Evolutionary conservation across 2,329 filamentous ascomycete species (phyloP).

Genomic region (Phaeosphaeriaceae sp.): DNA sequence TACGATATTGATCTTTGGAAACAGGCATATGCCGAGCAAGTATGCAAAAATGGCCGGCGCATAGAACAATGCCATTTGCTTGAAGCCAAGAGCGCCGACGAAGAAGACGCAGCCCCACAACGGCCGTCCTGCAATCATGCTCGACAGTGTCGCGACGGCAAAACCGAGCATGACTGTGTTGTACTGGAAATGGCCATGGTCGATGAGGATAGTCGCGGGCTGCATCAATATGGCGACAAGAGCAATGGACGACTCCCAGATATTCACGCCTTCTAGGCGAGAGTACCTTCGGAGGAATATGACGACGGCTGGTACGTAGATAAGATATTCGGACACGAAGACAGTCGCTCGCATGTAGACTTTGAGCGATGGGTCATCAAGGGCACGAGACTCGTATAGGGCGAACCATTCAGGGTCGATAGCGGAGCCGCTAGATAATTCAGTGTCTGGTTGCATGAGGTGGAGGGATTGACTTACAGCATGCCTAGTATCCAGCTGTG

Average conservation of each 20-base stretch:
- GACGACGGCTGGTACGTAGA: conserved; percentile 84
- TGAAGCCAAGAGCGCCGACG: conserved; percentile 92
- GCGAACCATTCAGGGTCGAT: conserved; percentile 89
- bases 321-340: conserved; percentile 86
- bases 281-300: conserved; percentile 86
- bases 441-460: conserved; percentile 11
- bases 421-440: conserved; percentile 65
- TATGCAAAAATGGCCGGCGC: conserved; percentile 92
- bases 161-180: conserved; percentile 98
- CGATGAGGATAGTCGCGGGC: conserved; percentile 86
- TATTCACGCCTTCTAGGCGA: conserved; percentile 76
- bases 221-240: conserved; percentile 92
- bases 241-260: conserved; percentile 84
- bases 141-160: conserved; percentile 84
- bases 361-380: conserved; percentile 81
- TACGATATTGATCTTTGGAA: conserved; percentile 71
- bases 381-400: conserved; percentile 80
- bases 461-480: conserved; percentile 61
- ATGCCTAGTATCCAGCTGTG: conserved; percentile 96
- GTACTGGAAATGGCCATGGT: conserved; percentile 97
- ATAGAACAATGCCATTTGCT: conserved; percentile 99
- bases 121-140: conserved; percentile 82
- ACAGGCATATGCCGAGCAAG: conserved; percentile 85
- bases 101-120: conserved; percentile 95
- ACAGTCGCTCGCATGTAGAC: conserved; percentile 96